Evolutionary conservation across 257 asterid genomes (phyloP).

Genomic region (Leonotis leonurus): DNA sequence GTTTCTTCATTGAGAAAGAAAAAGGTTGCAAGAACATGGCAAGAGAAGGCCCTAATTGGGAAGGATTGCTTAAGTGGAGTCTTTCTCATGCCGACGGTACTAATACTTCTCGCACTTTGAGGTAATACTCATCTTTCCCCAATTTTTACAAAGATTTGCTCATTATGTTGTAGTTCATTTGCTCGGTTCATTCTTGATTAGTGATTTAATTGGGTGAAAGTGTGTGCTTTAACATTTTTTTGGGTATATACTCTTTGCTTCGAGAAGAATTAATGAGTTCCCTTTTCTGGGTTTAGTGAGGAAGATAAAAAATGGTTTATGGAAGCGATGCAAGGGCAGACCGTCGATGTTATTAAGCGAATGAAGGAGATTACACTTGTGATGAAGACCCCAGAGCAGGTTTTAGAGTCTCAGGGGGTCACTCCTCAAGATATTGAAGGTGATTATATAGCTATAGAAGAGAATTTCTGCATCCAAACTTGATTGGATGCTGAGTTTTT

Average conservation of each 20-base stretch:
- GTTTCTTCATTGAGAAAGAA: neutral
- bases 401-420: slow-evolving; percentile 76
- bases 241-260: neutral
- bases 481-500: neutral
- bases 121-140: slow-evolving; percentile 29
- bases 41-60: slow-evolving; percentile 81
- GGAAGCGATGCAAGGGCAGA: slow-evolving; percentile 96
- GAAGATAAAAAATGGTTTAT: slow-evolving; percentile 85
- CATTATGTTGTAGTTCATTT: neutral
- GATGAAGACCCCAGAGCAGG: slow-evolving; percentile 79
- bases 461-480: neutral
- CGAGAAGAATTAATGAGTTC: neutral
- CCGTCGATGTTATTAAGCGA: slow-evolving; percentile 70
- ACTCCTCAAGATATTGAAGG: slow-evolving; percentile 81
- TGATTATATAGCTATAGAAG: neutral
- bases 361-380: slow-evolving; percentile 89
- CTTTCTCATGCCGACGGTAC: slow-evolving; percentile 78
- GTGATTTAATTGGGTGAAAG: neutral
- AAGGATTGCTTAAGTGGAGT: slow-evolving; percentile 93
- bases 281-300: slow-evolving; percentile 41
- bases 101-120: slow-evolving; percentile 50
- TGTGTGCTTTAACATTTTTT: neutral
- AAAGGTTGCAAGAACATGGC: slow-evolving; percentile 42
- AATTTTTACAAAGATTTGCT: neutral
- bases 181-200: neutral